Conservation (phyloP, 345 rosid genomes). For the Sonneratia caseolaris region DNA sequence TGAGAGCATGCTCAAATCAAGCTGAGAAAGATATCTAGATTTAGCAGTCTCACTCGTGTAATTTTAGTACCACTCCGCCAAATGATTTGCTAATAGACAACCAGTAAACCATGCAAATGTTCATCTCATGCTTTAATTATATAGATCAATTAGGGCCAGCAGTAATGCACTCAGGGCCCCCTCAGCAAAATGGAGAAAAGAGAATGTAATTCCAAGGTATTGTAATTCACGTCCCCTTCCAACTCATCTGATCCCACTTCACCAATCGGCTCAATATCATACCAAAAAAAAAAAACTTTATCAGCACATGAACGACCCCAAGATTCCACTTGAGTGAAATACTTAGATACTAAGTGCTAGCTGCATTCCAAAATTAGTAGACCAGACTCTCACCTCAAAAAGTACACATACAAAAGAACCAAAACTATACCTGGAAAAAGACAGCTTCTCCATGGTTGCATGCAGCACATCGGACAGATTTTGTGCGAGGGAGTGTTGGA, state of each 20-base stretch:
- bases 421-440: constrained; percentile 33
- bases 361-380: background rate
- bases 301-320: background rate
- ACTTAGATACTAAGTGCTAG: background rate
- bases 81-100: too few relatives aligned
- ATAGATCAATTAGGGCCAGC: too few relatives aligned
- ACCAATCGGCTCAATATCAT: background rate
- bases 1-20: too few relatives aligned
- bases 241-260: background rate
- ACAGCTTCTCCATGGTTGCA: constrained; percentile 41
- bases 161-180: too few relatives aligned
- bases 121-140: too few relatives aligned
- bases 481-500: constrained; percentile 49
- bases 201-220: too few relatives aligned
- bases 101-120: too few relatives aligned
- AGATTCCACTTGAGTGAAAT: background rate
- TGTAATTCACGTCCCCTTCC: too few relatives aligned
- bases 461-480: constrained; percentile 25
- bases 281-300: background rate
- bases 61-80: too few relatives aligned
- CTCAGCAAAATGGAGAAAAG: too few relatives aligned
- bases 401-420: background rate
- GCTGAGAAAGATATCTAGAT: too few relatives aligned
- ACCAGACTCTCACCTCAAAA: background rate
- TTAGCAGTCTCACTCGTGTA: too few relatives aligned